Conservation (phyloP, 1,284 basidiomycete species). For the Cerioporus squamosus region DNA sequence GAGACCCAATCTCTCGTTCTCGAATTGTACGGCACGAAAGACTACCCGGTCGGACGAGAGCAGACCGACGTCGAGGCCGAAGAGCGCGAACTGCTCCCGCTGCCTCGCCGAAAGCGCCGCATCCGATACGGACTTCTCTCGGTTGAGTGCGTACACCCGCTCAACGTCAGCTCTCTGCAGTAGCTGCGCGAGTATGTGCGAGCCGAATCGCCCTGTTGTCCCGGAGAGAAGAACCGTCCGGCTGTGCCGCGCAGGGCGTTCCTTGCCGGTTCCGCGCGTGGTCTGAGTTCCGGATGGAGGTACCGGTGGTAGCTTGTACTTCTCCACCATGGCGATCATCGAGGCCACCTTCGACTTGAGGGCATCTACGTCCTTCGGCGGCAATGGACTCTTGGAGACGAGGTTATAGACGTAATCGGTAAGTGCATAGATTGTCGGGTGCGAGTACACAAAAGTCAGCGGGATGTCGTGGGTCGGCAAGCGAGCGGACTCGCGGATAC, state of each 20-base stretch:
- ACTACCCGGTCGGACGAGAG: slow-evolving; percentile 10
- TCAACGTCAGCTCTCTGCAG: slow-evolving; percentile 24
- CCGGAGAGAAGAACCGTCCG: slow-evolving; percentile 39
- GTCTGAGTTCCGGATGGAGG: too few relatives aligned
- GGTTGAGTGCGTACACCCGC: slow-evolving; percentile 39
- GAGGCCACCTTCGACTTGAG: background rate
- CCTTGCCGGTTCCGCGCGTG: too few relatives aligned
- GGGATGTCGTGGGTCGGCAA: slow-evolving; percentile 19
- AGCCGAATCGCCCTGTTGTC: slow-evolving; percentile 40
- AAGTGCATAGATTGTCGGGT: slow-evolving; percentile 32
- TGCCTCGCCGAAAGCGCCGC: slow-evolving; percentile 27
- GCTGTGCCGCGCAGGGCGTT: too few relatives aligned
- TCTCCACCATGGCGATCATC: slow-evolving; percentile 20
- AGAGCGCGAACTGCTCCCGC: slow-evolving; percentile 27
- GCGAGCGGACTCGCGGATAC: slow-evolving; percentile 25
- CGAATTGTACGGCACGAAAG: slow-evolving; percentile 18
- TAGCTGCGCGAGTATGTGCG: slow-evolving; percentile 34
- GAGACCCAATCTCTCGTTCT: slow-evolving; percentile 18
- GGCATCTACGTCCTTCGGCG: background rate
- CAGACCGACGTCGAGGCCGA: slow-evolving; percentile 20
- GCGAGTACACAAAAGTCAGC: slow-evolving; percentile 37
- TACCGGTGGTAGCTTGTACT: slow-evolving; percentile 21
- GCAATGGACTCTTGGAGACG: too few relatives aligned
- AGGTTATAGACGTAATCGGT: too few relatives aligned
- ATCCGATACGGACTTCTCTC: slow-evolving; percentile 16